Evolutionary conservation across 2,329 filamentous ascomycete species (phyloP).

Genomic region (Diaporthe destruens): DNA sequence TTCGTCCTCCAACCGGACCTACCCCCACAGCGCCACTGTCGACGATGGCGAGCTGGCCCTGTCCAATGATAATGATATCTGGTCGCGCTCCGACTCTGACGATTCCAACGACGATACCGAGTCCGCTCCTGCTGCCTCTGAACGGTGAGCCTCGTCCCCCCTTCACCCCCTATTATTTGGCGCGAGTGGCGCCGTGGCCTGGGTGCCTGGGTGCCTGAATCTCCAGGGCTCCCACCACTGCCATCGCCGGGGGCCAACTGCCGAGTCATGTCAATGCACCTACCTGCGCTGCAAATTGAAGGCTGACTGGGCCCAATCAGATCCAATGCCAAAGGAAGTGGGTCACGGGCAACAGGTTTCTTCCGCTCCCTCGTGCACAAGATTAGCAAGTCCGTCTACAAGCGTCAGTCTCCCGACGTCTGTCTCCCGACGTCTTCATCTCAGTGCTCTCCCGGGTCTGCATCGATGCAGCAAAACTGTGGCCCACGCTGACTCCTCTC

Average conservation of each 20-base stretch:
- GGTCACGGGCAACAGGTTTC: slow-evolving; percentile 39
- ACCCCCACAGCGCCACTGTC: slow-evolving; percentile 38
- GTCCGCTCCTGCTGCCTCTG: neutral
- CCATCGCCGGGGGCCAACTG: slow-evolving; percentile 12
- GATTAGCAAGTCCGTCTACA: slow-evolving; percentile 44
- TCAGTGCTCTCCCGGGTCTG: neutral
- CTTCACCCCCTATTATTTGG: slow-evolving; percentile 14
- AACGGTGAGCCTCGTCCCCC: slow-evolving; percentile 26
- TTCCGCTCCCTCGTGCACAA: slow-evolving; percentile 44
- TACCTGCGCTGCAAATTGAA: neutral
- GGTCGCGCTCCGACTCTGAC: slow-evolving; percentile 45
- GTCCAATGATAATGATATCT: slow-evolving; percentile 44
- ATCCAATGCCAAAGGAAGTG: slow-evolving; percentile 27
- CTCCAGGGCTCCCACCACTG: too few species aligned
- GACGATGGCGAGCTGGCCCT: slow-evolving; percentile 16
- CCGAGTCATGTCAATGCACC: slow-evolving; percentile 14
- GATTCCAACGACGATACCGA: slow-evolving; percentile 42
- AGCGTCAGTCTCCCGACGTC: slow-evolving; percentile 41
- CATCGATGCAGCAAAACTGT: neutral
- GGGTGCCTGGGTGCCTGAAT: too few species aligned
- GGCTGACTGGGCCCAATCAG: slow-evolving; percentile 29
- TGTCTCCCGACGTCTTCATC: slow-evolving; percentile 40
- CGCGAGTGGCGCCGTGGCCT: slow-evolving; percentile 20
- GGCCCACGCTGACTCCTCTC: neutral
- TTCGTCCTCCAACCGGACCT: slow-evolving; percentile 40